Evolutionary conservation across 148 eudicot species (phyloP).

Genomic region (Silene latifolia): DNA sequence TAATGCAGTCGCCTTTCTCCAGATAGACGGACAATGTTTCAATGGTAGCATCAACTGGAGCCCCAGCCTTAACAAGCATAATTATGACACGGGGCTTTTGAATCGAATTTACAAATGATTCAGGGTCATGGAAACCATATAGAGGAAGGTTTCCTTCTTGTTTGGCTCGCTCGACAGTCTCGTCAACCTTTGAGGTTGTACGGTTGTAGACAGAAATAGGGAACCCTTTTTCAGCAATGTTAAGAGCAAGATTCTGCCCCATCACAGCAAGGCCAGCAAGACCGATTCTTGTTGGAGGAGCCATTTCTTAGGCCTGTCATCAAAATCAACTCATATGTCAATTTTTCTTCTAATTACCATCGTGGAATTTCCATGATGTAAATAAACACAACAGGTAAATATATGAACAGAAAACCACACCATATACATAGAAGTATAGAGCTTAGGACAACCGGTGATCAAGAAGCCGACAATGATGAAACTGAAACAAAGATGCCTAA

Average conservation of each 20-base stretch:
- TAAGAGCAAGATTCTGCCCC: conserved; percentile 96
- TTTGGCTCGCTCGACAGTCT: conserved; percentile 80
- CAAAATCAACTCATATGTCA: background rate
- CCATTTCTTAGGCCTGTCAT: conserved; percentile 38
- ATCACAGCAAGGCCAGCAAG: conserved; percentile 92
- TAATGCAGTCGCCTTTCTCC: conserved; percentile 85
- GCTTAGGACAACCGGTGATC: background rate
- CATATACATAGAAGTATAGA: background rate
- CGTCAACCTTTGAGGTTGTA: conserved; percentile 83
- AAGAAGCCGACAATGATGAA: background rate
- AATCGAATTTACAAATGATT: conserved; percentile 69
- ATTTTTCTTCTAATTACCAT: background rate
- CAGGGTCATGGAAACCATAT: conserved; percentile 78
- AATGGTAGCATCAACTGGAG: conserved; percentile 88
- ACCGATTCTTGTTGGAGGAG: conserved; percentile 78
- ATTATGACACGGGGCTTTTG: conserved; percentile 88
- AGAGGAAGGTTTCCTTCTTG: conserved; percentile 81
- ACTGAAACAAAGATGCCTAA: background rate
- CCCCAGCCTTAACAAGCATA: conserved; percentile 88
- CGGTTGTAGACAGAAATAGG: conserved; percentile 89
- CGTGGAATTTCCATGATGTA: background rate
- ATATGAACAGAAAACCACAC: background rate
- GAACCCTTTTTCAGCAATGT: conserved; percentile 96
- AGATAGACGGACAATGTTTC: conserved; percentile 68
- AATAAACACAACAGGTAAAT: background rate